These are phyloP conservation scores for Triadica sebifera DNA, from an alignment of 345 rosid species.

Conservation along the genomic window DNA sequence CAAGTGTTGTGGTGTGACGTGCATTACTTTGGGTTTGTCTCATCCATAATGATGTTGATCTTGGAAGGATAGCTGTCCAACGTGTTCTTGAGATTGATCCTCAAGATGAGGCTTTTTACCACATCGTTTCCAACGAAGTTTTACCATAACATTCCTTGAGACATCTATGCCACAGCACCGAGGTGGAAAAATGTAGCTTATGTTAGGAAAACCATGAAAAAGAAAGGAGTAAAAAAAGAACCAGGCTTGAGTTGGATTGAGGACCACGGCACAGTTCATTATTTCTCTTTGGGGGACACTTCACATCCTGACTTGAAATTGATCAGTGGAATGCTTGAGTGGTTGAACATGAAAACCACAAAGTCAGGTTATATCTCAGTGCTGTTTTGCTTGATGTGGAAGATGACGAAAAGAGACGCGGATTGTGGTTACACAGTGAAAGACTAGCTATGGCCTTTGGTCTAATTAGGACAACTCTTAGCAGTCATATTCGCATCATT, in stretches of 20 bases:
- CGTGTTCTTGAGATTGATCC: conserved; percentile 65
- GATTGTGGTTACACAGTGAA: conserved; percentile 81
- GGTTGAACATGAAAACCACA: conserved; percentile 65
- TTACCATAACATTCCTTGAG: too few relatives aligned
- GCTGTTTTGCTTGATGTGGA: conserved; percentile 55
- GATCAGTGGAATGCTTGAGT: conserved; percentile 73
- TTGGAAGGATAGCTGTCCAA: conserved; percentile 58
- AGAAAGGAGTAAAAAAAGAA: conserved; percentile 66
- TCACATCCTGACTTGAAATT: conserved; percentile 67
- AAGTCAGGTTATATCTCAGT: conserved; percentile 51
- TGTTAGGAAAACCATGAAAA: conserved; percentile 65
- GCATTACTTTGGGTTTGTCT: conserved; percentile 81
- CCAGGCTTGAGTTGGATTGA: conserved; percentile 92
- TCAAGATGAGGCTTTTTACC: conserved; percentile 67
- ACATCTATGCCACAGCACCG: conserved; percentile 67
- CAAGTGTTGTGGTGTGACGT: conserved; percentile 72
- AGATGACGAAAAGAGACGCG: conserved; percentile 54
- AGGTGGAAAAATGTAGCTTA: conserved; percentile 60
- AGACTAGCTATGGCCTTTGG: conserved; percentile 80
- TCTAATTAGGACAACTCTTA: conserved; percentile 47
- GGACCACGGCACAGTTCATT: conserved; percentile 55
- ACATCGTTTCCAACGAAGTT: too few relatives aligned
- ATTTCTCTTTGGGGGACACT: conserved; percentile 59
- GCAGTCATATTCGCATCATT: conserved; percentile 55
- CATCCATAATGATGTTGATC: conserved; percentile 58